Percentiles rank a stretch among this genome's conserved stretches.
These are phyloP conservation scores for Penicillium sp. DNA, from an alignment of 2,329 filamentous ascomycete species.

Conservation along the genomic window DNA sequence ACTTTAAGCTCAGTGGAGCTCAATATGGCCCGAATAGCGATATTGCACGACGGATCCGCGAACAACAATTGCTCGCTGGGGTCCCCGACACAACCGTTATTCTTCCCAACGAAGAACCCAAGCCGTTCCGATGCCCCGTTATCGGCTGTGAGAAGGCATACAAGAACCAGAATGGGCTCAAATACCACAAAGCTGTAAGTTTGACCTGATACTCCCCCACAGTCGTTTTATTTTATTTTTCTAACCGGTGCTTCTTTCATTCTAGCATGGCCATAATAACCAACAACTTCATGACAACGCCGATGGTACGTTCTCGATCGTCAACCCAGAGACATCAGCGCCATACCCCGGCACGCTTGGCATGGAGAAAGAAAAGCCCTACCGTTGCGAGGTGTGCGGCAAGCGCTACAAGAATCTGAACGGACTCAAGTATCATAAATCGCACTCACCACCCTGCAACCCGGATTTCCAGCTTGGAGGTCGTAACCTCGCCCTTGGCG, in stretches of 20 bases:
- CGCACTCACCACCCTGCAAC: conserved; percentile 85
- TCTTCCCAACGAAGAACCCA: conserved; percentile 79
- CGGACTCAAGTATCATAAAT: conserved; percentile 91
- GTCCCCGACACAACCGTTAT: conserved; percentile 49
- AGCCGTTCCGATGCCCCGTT: conserved; percentile 95
- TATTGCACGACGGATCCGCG: conserved; percentile 64
- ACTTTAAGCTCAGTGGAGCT: conserved; percentile 71
- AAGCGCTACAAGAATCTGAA: conserved; percentile 99
- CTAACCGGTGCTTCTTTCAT: conserved; percentile 8
- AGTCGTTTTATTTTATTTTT: conserved; percentile 9
- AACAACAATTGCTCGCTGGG: conserved; percentile 63
- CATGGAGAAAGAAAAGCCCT: conserved; percentile 99
- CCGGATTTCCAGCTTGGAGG: conserved; percentile 67
- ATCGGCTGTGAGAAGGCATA: conserved; percentile 99
- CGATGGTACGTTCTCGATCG: conserved; percentile 96
- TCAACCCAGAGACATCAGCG: conserved; percentile 90
- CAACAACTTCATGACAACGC: conserved; percentile 96
- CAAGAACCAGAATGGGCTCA: conserved; percentile 98
- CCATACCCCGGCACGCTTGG: conserved; percentile 94
- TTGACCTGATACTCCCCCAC: conserved; percentile 26
- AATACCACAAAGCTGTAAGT: conserved; percentile 74
- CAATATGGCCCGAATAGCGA: conserved; percentile 77
- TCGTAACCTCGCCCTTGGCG: conserved; percentile 40
- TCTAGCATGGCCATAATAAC: conserved; percentile 84
- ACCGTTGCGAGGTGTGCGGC: conserved; percentile 93